Conservation (phyloP, 257 asterid genomes). For the Fraxinus anomala region DNA sequence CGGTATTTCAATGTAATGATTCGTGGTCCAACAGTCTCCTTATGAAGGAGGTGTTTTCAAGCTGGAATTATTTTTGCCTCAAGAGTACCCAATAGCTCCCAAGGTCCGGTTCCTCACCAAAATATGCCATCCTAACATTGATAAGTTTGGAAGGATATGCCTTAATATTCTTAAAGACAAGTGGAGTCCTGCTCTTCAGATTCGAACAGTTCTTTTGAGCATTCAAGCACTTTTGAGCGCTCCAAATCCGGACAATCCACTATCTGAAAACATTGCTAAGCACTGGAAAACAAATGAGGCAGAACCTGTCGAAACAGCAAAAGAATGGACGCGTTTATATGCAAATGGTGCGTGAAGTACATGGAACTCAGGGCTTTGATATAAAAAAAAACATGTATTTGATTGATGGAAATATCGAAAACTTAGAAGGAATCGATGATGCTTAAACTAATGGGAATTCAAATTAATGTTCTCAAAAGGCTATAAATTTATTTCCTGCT, state of each 20-base stretch:
- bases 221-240: slow-evolving; percentile 99
- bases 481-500: slow-evolving; percentile 30
- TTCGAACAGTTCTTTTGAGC: slow-evolving; percentile 97
- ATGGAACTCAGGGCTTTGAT: slow-evolving; percentile 14
- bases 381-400: slow-evolving; percentile 41
- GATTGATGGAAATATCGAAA: slow-evolving; percentile 34
- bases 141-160: slow-evolving; percentile 99
- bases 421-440: slow-evolving; percentile 39
- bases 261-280: slow-evolving; percentile 96
- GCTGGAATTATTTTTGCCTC: slow-evolving; percentile 94
- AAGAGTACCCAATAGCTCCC: slow-evolving; percentile 99
- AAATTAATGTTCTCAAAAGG: slow-evolving; percentile 20
- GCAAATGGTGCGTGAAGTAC: slow-evolving; percentile 83
- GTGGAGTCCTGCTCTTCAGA: slow-evolving; percentile 99
- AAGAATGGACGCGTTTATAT: slow-evolving; percentile 94
- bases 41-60: slow-evolving; percentile 99
- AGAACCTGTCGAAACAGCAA: slow-evolving; percentile 97
- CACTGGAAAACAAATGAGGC: slow-evolving; percentile 97
- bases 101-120: slow-evolving; percentile 99
- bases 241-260: slow-evolving; percentile 98
- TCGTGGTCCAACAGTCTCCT: slow-evolving; percentile 99
- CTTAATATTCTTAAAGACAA: slow-evolving; percentile 97
- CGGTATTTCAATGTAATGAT: slow-evolving; percentile 98
- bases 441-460: slow-evolving; percentile 32
- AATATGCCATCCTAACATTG: slow-evolving; percentile 98